Evolutionary conservation across 1,284 basidiomycete species (phyloP).

Genomic region (Trichosporon asahii): DNA sequence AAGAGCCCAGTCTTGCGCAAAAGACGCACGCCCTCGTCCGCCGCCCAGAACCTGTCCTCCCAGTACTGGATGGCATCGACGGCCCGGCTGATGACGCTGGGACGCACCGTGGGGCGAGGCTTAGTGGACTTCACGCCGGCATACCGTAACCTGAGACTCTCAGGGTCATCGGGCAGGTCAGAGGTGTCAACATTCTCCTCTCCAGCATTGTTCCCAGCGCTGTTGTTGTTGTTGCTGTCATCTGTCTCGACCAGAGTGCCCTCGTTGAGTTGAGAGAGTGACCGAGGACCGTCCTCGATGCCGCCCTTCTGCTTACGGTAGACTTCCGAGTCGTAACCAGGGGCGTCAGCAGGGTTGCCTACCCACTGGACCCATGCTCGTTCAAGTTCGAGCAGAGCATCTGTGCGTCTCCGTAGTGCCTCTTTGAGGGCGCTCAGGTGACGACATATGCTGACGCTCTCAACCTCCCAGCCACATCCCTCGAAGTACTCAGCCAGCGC

Average conservation of each 20-base stretch:
- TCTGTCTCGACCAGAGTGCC: not conserved
- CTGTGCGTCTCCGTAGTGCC: conserved; percentile 72
- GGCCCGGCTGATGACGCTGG: conserved; percentile 52
- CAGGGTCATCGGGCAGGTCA: conserved; percentile 15
- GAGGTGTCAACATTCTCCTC: conserved; percentile 37
- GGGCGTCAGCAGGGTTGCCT: conserved; percentile 76
- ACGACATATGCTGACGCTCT: conserved; percentile 75
- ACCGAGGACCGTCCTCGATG: not conserved
- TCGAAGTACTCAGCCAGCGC: conserved; percentile 92
- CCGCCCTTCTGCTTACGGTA: conserved; percentile 24
- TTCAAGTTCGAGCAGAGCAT: conserved; percentile 74
- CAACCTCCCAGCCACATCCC: conserved; percentile 55
- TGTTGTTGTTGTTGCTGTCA: not conserved
- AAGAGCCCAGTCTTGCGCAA: conserved; percentile 58
- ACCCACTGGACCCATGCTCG: conserved; percentile 82
- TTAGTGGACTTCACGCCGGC: conserved; percentile 34
- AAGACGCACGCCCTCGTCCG: conserved; percentile 65
- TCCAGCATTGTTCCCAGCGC: conserved; percentile 28
- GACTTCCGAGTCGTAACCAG: conserved; percentile 40
- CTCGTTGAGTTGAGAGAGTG: not conserved
- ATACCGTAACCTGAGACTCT: conserved; percentile 22
- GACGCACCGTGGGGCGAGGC: conserved; percentile 39
- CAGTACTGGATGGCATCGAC: conserved; percentile 84
- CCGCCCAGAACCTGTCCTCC: conserved; percentile 69
- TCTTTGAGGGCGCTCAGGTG: conserved; percentile 71